Base-by-base conservation (phyloP, 768 basidiomycete species). In the Leucosporidium yakuticum region DNA sequence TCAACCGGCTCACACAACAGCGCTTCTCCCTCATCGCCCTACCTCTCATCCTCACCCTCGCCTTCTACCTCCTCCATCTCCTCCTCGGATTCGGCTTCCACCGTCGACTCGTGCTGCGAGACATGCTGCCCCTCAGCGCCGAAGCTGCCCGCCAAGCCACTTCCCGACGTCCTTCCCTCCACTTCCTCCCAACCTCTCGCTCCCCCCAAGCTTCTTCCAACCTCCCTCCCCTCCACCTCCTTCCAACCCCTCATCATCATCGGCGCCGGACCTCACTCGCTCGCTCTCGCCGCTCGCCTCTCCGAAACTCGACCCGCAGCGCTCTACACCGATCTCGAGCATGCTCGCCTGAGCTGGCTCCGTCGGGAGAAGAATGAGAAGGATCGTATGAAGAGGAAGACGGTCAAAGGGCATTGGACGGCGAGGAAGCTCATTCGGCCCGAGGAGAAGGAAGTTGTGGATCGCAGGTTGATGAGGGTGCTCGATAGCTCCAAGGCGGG, bases 301-400 rank as follows among this genome's bases (percentile, higher is more conserved):
- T 60, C 60, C 53, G 76, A 77, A 47, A 63, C 57, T 1, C 69
- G 66, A 1, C 76, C 76, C 0, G 71, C 69, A 2, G 73, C 75
- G 0, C 67, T 77, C 19, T 77, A 75, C 63, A 71, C 73, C 11
- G 75, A 77, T 48, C 65, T 73, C 20, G 76, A 77, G 66, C 76
- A 77, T 65, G 70, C 73, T 7, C 69, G 75, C 0, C 68, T 74
- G n/a, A 54, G 58, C 50, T 77, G 75, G 74, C 68, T 77, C 3
- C 67, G 70, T 29, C 67, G 70, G 20, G 55, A 64, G 17, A 25
- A 44, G 39, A 44, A 44, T 44, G 39, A 20, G 36, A 21, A 14
- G 39, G 49, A 36, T 27, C 27, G 19, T 14, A 29, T 19, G 6
- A 65, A 60, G 48, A 29, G 63, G 0, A 23, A 27, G n/a, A 62